phyloP scores from a whole-genome alignment of 805 yeast genomes.

The Saccharomyces paradoxus region DNA sequence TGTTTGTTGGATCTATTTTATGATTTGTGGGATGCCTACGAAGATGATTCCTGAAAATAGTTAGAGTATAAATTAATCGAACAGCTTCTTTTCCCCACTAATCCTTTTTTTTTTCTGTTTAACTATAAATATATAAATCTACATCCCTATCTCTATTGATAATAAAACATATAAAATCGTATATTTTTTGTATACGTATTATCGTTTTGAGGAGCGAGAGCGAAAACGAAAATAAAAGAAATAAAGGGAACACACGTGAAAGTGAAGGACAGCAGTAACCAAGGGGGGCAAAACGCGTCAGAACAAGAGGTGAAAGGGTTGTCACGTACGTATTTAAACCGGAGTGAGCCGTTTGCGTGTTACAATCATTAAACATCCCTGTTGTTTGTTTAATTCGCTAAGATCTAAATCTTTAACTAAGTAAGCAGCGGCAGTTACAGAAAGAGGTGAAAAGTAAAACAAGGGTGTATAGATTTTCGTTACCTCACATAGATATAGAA shows the following conservation, averaged over 20 bases:
- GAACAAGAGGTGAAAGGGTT: not conserved
- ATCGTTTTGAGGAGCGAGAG: not conserved
- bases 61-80: not conserved
- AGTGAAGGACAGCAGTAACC: not conserved
- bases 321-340: not conserved
- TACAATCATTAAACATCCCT: not conserved
- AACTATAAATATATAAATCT: not conserved
- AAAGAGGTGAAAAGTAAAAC: not conserved
- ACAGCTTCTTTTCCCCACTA: not conserved
- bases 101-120: not conserved
- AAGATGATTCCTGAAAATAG: not conserved
- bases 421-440: not conserved
- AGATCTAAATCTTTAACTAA: not conserved
- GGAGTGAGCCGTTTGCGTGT: not conserved
- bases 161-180: not conserved
- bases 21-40: conserved; percentile 42
- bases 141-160: not conserved
- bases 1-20: conserved; percentile 73
- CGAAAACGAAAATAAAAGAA: not conserved
- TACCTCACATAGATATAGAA: not conserved
- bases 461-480: not conserved
- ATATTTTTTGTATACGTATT: not conserved
- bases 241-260: not conserved
- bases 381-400: not conserved
- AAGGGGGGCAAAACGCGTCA: not conserved